phyloP scores from a whole-genome alignment of 495 filamentous ascomycete species.

The Talaromyces trachyspermus region DNA sequence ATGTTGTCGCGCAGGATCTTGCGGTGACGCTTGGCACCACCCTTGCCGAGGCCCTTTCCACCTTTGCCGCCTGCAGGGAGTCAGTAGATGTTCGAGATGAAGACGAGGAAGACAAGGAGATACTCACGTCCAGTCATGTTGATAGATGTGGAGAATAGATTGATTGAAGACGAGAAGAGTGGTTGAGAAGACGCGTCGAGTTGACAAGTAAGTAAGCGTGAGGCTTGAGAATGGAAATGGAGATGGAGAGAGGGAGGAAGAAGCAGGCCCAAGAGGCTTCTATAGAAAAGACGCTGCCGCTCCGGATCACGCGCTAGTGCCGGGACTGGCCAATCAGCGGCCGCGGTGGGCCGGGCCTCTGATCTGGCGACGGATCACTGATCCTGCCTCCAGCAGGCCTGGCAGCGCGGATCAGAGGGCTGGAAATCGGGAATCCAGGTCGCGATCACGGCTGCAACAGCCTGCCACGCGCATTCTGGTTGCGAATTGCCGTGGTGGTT shows the following conservation, averaged over 20 bases:
- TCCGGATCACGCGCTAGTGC: slow-evolving; percentile 37
- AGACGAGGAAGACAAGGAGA: slow-evolving; percentile 8
- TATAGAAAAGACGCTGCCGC: slow-evolving; percentile 27
- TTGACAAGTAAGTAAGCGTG: slow-evolving; percentile 21
- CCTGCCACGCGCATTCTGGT: slow-evolving; percentile 14
- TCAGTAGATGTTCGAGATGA: slow-evolving; percentile 27
- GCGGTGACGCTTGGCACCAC: slow-evolving; percentile 80
- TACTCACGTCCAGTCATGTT: slow-evolving; percentile 61
- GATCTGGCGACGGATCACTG: slow-evolving; percentile 20
- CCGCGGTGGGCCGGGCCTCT: slow-evolving; percentile 18
- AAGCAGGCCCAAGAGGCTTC: slow-evolving; percentile 42
- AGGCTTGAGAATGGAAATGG: slow-evolving; percentile 20
- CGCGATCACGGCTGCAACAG: slow-evolving; percentile 10
- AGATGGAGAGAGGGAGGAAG: slow-evolving; percentile 30
- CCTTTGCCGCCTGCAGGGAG: slow-evolving; percentile 75
- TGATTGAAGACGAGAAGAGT: slow-evolving; percentile 16
- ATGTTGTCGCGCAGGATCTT: slow-evolving; percentile 99
- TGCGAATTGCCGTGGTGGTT: slow-evolving; percentile 14
- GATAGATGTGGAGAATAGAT: slow-evolving; percentile 29
- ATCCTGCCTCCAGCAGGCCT: slow-evolving; percentile 19
- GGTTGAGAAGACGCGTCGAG: slow-evolving; percentile 13
- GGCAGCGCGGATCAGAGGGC: slow-evolving; percentile 20
- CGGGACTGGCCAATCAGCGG: slow-evolving; percentile 35
- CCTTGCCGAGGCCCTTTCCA: slow-evolving; percentile 99
- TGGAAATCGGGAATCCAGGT: slow-evolving; percentile 4